These are phyloP conservation scores for Gossypium bickii DNA, from an alignment of 345 rosid species.

Conservation along the genomic window DNA sequence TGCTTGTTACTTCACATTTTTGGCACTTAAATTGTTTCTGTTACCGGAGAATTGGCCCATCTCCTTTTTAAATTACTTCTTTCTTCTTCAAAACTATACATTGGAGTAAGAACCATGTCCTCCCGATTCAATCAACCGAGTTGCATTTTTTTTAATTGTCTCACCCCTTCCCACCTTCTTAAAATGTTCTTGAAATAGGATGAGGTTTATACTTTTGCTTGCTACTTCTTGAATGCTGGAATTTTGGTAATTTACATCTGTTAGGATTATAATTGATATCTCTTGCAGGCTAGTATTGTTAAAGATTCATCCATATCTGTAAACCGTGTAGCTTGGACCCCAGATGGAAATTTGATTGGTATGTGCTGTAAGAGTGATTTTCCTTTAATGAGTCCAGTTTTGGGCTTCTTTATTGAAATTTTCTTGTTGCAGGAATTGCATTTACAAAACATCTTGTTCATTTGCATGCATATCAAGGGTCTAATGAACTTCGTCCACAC, in stretches of 20 bases:
- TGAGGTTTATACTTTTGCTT: neutral
- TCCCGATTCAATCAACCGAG: neutral
- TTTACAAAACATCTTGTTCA: slow-evolving; percentile 65
- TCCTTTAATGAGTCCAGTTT: slow-evolving; percentile 21
- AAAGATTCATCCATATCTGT: slow-evolving; percentile 48
- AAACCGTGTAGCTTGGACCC: slow-evolving; percentile 59
- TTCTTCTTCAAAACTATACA: neutral
- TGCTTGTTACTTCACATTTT: neutral
- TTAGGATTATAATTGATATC: neutral
- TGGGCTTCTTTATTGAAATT: slow-evolving; percentile 11
- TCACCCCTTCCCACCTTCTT: neutral
- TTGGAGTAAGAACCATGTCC: neutral
- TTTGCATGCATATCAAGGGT: slow-evolving; percentile 49
- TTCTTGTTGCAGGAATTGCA: slow-evolving; percentile 59
- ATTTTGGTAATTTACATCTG: neutral
- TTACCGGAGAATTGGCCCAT: neutral
- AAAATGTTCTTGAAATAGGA: neutral
- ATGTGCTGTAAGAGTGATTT: slow-evolving; percentile 18
- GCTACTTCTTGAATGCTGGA: neutral
- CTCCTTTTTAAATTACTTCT: neutral
- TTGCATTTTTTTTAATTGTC: neutral
- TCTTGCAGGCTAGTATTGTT: slow-evolving; percentile 36
- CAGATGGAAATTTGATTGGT: slow-evolving; percentile 64
- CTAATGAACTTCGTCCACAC: slow-evolving; percentile 50
- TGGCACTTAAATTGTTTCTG: neutral